Conservation (phyloP, 805 yeast genomes). For the Cyberlindnera xylosilytica region DNA sequence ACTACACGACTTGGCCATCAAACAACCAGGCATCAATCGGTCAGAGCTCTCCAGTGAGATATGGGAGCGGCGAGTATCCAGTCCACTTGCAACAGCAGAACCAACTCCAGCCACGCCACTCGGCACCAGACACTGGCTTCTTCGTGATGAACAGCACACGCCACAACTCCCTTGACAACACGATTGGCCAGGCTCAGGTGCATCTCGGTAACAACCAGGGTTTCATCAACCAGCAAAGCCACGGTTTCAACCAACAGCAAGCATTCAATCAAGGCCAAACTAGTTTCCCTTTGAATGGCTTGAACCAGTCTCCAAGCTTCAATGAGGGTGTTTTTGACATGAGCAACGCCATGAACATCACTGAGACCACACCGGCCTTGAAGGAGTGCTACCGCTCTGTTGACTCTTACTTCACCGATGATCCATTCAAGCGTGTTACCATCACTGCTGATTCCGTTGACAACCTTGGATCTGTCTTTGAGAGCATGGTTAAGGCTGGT, state of each 20-base stretch:
- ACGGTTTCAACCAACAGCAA: too few species aligned
- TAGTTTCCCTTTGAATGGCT: background rate
- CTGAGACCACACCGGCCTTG: conserved; percentile 18
- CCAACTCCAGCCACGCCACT: conserved; percentile 7
- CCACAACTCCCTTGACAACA: background rate
- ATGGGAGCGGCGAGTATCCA: background rate
- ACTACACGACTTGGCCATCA: conserved; percentile 10
- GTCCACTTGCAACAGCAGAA: conserved; percentile 3
- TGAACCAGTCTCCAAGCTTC: conserved; percentile 4
- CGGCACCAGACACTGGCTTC: conserved; percentile 10
- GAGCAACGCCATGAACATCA: conserved; percentile 4
- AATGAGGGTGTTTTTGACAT: conserved; percentile 15
- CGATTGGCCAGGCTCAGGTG: background rate
- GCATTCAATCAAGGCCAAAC: too few species aligned
- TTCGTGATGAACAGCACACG: conserved; percentile 6
- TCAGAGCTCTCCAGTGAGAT: too few species aligned
- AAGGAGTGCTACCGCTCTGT: conserved; percentile 19
- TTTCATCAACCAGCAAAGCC: background rate
- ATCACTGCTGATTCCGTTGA: conserved; percentile 16
- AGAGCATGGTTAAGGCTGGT: conserved; percentile 14
- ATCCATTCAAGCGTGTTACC: conserved; percentile 23
- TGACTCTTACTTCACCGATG: conserved; percentile 25
- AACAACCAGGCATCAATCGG: background rate
- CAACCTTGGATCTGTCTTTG: conserved; percentile 10
- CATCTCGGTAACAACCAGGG: too few species aligned